Evolutionary conservation across 805 yeast genomes (phyloP).

Genomic region (Lipomyces anomalus): DNA sequence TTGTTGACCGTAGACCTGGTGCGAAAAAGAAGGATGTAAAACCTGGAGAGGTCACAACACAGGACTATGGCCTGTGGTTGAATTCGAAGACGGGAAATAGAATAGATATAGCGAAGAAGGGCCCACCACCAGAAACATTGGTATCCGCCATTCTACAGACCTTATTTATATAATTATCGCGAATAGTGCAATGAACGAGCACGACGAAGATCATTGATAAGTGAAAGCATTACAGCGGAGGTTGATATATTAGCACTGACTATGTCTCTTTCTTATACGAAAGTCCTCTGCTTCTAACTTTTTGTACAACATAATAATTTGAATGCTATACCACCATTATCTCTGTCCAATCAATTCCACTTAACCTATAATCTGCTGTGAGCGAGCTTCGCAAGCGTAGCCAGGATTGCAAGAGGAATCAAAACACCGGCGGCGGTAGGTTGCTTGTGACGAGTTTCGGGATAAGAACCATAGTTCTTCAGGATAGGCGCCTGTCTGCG

Average conservation of each 20-base stretch:
- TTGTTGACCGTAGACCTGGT: slow-evolving; percentile 32
- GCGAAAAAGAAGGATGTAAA: slow-evolving; percentile 24
- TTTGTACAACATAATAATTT: too few species aligned
- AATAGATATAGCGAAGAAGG: slow-evolving; percentile 22
- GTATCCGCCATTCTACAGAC: slow-evolving; percentile 22
- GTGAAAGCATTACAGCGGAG: too few species aligned
- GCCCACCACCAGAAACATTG: slow-evolving; percentile 26
- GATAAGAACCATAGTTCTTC: not conserved
- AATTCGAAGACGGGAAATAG: slow-evolving; percentile 24
- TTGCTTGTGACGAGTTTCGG: not conserved
- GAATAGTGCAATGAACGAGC: too few species aligned
- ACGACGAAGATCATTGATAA: not conserved
- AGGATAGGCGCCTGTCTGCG: not conserved
- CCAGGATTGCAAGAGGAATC: not conserved
- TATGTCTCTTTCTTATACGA: too few species aligned
- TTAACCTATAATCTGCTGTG: not conserved
- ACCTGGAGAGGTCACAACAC: slow-evolving; percentile 6
- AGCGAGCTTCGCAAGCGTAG: not conserved
- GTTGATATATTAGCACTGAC: too few species aligned
- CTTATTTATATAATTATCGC: slow-evolving; percentile 11
- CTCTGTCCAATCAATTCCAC: too few species aligned
- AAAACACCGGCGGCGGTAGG: not conserved
- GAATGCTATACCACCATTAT: too few species aligned
- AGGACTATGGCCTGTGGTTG: slow-evolving; percentile 28
- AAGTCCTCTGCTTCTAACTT: too few species aligned